These are phyloP conservation scores for Plicaturopsis crispa DNA, from an alignment of 768 basidiomycete genomes.

Conservation along the genomic window DNA sequence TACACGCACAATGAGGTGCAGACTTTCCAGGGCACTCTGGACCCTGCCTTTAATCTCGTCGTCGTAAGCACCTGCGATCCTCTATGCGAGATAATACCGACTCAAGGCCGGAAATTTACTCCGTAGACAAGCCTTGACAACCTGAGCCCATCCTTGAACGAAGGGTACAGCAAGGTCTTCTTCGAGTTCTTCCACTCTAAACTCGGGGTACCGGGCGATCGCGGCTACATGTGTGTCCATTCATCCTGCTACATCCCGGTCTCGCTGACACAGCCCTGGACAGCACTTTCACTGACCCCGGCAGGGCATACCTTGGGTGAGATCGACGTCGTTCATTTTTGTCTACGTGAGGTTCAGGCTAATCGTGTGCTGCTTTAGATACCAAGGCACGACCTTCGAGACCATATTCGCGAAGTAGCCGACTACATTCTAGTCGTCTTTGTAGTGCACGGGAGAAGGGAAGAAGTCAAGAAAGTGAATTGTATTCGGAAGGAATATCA, in stretches of 20 bases:
- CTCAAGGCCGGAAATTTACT: neutral
- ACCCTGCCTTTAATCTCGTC: conserved; percentile 31
- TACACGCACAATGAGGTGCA: conserved; percentile 8
- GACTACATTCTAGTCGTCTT: too few species aligned
- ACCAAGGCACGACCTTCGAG: conserved; percentile 12
- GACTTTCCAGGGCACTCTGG: conserved; percentile 31
- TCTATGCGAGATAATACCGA: neutral
- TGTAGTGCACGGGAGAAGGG: too few species aligned
- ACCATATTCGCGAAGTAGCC: conserved; percentile 10
- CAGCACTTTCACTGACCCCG: conserved; percentile 14
- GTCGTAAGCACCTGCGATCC: conserved; percentile 23
- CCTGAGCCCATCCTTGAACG: conserved; percentile 20
- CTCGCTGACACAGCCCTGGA: conserved; percentile 5
- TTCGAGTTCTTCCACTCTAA: conserved; percentile 27
- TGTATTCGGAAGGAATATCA: too few species aligned
- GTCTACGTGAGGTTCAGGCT: neutral
- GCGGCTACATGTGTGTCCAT: conserved; percentile 33
- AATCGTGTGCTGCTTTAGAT: conserved; percentile 4
- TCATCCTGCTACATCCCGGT: neutral
- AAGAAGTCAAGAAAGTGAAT: too few species aligned
- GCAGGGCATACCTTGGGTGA: conserved; percentile 12
- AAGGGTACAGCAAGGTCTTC: conserved; percentile 28
- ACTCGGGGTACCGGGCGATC: conserved; percentile 24
- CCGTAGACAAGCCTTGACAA: conserved; percentile 26
- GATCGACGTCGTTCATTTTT: neutral